Conservation (phyloP, 2,329 filamentous ascomycete genomes). For the Fusarium pseudoanthophilum region DNA sequence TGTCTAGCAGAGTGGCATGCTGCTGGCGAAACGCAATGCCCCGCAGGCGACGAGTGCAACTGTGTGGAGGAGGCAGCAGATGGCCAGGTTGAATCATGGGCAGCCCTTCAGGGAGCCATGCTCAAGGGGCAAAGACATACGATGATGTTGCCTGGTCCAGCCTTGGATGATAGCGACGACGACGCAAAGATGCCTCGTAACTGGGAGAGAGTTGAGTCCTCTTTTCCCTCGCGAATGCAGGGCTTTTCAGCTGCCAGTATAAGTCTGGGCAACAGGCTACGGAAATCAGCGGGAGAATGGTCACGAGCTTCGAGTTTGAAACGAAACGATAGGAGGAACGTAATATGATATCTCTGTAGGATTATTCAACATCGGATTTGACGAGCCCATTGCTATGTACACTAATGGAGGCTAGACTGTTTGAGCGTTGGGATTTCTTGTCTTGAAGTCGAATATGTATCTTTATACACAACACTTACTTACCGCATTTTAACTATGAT, state of each 20-base stretch:
- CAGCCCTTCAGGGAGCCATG: slow-evolving; percentile 56
- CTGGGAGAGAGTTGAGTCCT: slow-evolving; percentile 46
- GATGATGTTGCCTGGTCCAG: slow-evolving; percentile 45
- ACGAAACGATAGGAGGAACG: slow-evolving; percentile 44
- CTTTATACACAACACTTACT: neutral
- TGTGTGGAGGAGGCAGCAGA: slow-evolving; percentile 67
- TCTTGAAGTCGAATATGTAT: neutral
- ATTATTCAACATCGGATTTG: neutral
- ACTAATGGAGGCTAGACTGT: slow-evolving; percentile 1
- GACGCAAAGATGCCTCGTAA: slow-evolving; percentile 41
- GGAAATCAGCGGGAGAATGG: slow-evolving; percentile 60
- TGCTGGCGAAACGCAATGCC: slow-evolving; percentile 66
- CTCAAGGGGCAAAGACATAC: slow-evolving; percentile 46
- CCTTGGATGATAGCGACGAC: slow-evolving; percentile 45
- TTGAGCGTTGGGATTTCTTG: neutral
- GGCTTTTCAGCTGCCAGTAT: slow-evolving; percentile 54
- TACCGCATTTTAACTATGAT: neutral
- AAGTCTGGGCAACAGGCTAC: slow-evolving; percentile 60
- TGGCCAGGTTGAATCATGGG: slow-evolving; percentile 71
- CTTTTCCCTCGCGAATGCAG: slow-evolving; percentile 38
- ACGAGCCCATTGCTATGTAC: slow-evolving; percentile 6
- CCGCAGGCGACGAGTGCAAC: slow-evolving; percentile 72
- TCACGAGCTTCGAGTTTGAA: slow-evolving; percentile 57
- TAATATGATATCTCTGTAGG: slow-evolving; percentile 12
- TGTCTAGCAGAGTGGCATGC: slow-evolving; percentile 70